Base-by-base conservation (phyloP, 192 early-diverging fungal genomes). In the Coemansia sp. region DNA sequence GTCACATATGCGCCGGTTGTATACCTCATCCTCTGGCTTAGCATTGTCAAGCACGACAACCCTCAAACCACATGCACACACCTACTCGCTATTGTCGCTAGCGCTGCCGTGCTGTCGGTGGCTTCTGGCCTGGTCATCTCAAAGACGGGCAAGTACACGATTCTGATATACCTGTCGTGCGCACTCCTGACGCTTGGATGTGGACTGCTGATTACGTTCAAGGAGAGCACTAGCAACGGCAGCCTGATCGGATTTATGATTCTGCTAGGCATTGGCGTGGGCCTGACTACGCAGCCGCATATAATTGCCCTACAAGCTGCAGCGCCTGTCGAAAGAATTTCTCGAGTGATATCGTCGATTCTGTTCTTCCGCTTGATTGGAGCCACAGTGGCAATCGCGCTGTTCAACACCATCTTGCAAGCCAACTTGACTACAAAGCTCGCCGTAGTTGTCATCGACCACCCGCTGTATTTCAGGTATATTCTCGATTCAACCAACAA, bases 1-100 rank as follows among this genome's bases (percentile, higher is more conserved):
- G 71, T 67, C 34, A 71, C 65, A 6, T 79, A 67, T 61, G 51
- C 62, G 13, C 77, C 72, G 0, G 15, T 77, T 3, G 59, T 80
- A 7, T 97, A 90, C 82, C 69, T 90, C 31, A 84, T 89, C 1
- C 15, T 89, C 24, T 94, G 86, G 72, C 94, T 91, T 72, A 88
- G 92, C 61, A 53, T 63, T 7, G 72, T 82, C 69, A 74, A 77
- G 51, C 36, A 39, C 31, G 68, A 64, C 55, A 71, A 68, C 3
- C 19, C 67, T 0, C n/a, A 39, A 20, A 67, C n/a, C 38, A 48
- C 63, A 9, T 60, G 71, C 12, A 29, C 56, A 4, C 69, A 70
- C 44, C 9, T 77, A 32, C 71, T 82, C 10, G 56, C 75, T 0
- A 29, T 70, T 24, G 60, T 61, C 3, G 53, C 72, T 5, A 31